Conservation (phyloP, 441 rosid species). For the Isatis lusitanica region DNA sequence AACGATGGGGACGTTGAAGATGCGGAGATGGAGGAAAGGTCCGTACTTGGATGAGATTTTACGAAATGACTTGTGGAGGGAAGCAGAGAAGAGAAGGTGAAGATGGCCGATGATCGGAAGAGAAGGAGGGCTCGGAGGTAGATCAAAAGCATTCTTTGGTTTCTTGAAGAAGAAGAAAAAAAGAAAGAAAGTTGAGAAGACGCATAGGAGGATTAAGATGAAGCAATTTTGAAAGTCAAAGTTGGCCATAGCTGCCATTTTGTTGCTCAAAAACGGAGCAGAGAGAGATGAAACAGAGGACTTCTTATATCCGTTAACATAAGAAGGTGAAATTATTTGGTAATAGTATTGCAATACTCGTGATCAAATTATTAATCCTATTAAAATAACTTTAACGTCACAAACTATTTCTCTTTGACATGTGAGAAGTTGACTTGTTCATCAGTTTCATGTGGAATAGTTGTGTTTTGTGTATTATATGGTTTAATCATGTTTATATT, state of each 20-base stretch:
- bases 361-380: no score
- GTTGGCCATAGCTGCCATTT: background rate
- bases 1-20: background rate
- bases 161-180: background rate
- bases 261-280: background rate
- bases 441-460: background rate
- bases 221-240: background rate
- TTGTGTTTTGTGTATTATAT: background rate
- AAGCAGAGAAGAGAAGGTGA: background rate
- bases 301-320: background rate
- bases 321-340: background rate
- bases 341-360: no score
- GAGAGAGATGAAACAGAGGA: background rate
- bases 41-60: background rate
- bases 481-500: no score
- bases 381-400: no score
- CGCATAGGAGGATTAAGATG: background rate
- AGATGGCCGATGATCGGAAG: conserved; percentile 1
- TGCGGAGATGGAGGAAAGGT: conserved; percentile 18
- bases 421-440: background rate
- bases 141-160: background rate
- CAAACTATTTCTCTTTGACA: background rate
- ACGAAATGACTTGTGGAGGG: background rate
- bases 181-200: background rate
- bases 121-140: conserved; percentile 17